Base-by-base conservation (phyloP, 441 rosid genomes). In the Populus hybrid region DNA sequence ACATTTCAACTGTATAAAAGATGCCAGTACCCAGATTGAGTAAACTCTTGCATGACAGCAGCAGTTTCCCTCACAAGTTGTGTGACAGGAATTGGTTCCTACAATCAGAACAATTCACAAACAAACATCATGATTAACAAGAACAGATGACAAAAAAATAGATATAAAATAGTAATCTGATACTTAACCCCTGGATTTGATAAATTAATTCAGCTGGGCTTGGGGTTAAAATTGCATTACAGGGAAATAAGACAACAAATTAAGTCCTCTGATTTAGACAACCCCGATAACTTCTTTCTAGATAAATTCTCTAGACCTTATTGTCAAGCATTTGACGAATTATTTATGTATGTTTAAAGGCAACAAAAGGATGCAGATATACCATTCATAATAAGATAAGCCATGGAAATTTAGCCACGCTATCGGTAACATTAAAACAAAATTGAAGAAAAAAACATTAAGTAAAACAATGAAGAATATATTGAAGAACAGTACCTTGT, bases 41-140 rank as follows among this genome's bases (percentile, higher is more conserved):
- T 93, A 79, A 93, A 93, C 86, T 93, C 97, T 82, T 93, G 98
- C 97, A 93, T 93, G 68, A 92, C 98, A 77, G 94, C 92, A 12
- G 94, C 95, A 65, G 94, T 91, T 83, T 93, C 98, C 88, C 98
- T 90, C 69, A 92, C 98, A 73, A 93, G 95, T 78, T 93, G 97
- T 3, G 97, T 92, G 63, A 93, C 97, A 7, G 95, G 97, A 76
- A 92, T 93, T 71, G 95, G 92, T 84, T 93, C 98, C 94, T 92
- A 78, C 63, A 77, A 74, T 18, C 68, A 83, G 12, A 66, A 78
- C 64, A 64, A 65, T 72, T 16, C 59, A 64, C 70, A 79, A 7
- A 42, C 6, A 74, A 72, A 28, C 67, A 76, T 64, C 36, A 75
- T 67, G 14, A 73, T 40, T 56, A 81, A 20, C 31, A 21, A 31